Base-by-base conservation (phyloP, 768 basidiomycete genomes). In the Sporobolomyces pararoseus region DNA sequence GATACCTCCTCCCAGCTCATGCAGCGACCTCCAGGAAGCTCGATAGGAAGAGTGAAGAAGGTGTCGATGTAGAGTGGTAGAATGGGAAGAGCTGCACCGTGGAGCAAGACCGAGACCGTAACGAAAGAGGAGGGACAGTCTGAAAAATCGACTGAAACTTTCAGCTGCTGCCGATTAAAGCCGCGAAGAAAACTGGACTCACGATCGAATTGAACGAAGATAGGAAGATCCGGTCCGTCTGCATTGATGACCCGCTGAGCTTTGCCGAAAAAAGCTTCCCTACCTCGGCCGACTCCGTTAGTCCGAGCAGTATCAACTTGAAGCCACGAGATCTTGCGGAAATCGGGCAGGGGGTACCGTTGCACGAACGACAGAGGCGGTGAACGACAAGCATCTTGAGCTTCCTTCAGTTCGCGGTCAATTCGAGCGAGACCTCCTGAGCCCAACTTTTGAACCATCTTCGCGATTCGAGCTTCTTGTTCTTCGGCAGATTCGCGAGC, bases 261-360 rank as follows among this genome's bases (percentile, higher is more conserved):
- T 16, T 82, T 81, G 3, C 77, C 76, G 0, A 63, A 32, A 51
- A 59, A 68, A 10, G 25, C 51, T n/a, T 46, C 54, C 25, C 32
- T 51, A 10, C 70, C 73, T 42, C 53, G 70, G 17, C 80, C 79
- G 50, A 80, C 70, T 0, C 86, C 86, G 35, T 81, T 80, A 78
- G 91, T 88, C 78, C 89, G 88, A 50, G 81, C 78, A 37, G 83
- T 87, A 73, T 86, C 82, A 14, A 86, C 85, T 2, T 89, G 86
- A 58, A 97, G 91, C 91, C 93, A 96, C 5, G 87, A 86, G 73
- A 98, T 92, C 70, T 84, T 88, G 77, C 87, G 87, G 46, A 93
- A 89, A 74, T 89, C 85, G 0, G 94, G 94, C 37, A 96, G 86
- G 21, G 88, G 88, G 83, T 96, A 98, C 16, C 84, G 82, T 2